phyloP scores from a whole-genome alignment of 225 moss, liverwort and hornwort genomes.

The Rhytidiadelphus loreus region DNA sequence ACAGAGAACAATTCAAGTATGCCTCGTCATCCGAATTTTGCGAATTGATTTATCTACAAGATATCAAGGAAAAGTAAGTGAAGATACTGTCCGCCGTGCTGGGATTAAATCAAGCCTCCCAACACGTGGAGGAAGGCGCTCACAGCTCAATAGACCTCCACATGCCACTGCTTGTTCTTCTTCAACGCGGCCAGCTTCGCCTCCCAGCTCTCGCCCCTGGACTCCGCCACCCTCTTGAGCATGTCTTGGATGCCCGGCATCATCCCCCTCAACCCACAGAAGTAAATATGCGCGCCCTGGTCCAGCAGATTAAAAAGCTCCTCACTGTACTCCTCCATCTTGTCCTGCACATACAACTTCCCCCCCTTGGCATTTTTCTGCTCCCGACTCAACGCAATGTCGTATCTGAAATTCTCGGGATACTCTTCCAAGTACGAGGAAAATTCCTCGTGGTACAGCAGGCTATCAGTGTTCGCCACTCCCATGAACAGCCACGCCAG shows the following conservation, averaged over 20 bases:
- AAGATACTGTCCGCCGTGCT: background rate
- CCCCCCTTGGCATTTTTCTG: slow-evolving; percentile 59
- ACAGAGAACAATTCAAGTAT: slow-evolving; percentile 38
- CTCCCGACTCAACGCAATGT: slow-evolving; percentile 81
- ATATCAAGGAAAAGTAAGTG: background rate
- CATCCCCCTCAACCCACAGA: slow-evolving; percentile 85
- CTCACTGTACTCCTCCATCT: slow-evolving; percentile 80
- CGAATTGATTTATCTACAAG: background rate
- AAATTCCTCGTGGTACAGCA: slow-evolving; percentile 81
- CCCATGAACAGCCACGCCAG: slow-evolving; percentile 91
- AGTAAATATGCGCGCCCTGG: slow-evolving; percentile 87
- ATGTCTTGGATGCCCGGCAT: slow-evolving; percentile 95
- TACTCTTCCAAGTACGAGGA: slow-evolving; percentile 30
- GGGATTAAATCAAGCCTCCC: background rate
- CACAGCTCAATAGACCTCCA: slow-evolving; percentile 68
- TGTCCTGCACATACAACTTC: slow-evolving; percentile 93
- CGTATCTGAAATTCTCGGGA: slow-evolving; percentile 71
- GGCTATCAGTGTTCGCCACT: slow-evolving; percentile 76
- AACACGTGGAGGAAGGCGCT: background rate
- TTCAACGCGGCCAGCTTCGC: slow-evolving; percentile 52
- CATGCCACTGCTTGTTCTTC: slow-evolving; percentile 99
- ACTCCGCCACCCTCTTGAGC: slow-evolving; percentile 68
- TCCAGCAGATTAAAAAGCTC: slow-evolving; percentile 64
- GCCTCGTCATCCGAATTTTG: background rate
- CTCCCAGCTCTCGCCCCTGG: slow-evolving; percentile 64